Evolutionary conservation across 2,329 filamentous ascomycete species (phyloP).

Genomic region (Scortechinia acanthostroma): DNA sequence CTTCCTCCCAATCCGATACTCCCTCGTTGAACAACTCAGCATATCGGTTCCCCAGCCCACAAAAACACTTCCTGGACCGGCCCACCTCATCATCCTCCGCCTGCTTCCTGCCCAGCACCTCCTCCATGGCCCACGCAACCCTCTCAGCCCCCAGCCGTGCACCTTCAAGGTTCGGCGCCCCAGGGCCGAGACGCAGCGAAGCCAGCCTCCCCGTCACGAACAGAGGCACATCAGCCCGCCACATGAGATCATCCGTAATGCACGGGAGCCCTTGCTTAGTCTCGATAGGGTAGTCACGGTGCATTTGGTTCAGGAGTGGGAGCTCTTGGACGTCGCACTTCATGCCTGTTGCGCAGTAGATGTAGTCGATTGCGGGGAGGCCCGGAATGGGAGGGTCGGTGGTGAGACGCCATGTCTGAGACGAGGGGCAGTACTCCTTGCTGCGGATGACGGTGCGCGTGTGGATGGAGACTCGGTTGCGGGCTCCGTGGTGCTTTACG

Average conservation of each 20-base stretch:
- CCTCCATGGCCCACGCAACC: slow-evolving; percentile 64
- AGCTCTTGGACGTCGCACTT: slow-evolving; percentile 53
- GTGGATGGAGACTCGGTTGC: slow-evolving; percentile 42
- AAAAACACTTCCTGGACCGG: background rate
- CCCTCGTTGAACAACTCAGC: background rate
- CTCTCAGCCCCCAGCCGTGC: slow-evolving; percentile 68
- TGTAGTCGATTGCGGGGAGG: slow-evolving; percentile 50
- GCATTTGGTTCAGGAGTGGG: slow-evolving; percentile 52
- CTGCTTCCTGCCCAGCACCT: slow-evolving; percentile 30
- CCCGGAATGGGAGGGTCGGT: slow-evolving; percentile 41
- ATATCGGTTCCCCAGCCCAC: slow-evolving; percentile 1
- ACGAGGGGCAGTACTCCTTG: slow-evolving; percentile 36
- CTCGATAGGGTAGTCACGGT: slow-evolving; percentile 50
- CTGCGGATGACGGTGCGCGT: slow-evolving; percentile 46
- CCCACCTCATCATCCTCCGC: slow-evolving; percentile 7
- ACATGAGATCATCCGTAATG: slow-evolving; percentile 70
- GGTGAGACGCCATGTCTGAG: slow-evolving; percentile 38
- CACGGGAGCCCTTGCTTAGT: slow-evolving; percentile 63
- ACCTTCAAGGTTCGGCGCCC: slow-evolving; percentile 68
- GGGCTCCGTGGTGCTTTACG: slow-evolving; percentile 49
- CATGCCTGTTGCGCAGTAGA: slow-evolving; percentile 72
- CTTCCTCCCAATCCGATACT: too few relatives aligned
- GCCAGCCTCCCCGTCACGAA: slow-evolving; percentile 67
- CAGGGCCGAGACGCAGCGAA: slow-evolving; percentile 62
- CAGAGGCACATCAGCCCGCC: slow-evolving; percentile 65